Base-by-base conservation (phyloP, 768 basidiomycete species). In the Baorangia bicolor region DNA sequence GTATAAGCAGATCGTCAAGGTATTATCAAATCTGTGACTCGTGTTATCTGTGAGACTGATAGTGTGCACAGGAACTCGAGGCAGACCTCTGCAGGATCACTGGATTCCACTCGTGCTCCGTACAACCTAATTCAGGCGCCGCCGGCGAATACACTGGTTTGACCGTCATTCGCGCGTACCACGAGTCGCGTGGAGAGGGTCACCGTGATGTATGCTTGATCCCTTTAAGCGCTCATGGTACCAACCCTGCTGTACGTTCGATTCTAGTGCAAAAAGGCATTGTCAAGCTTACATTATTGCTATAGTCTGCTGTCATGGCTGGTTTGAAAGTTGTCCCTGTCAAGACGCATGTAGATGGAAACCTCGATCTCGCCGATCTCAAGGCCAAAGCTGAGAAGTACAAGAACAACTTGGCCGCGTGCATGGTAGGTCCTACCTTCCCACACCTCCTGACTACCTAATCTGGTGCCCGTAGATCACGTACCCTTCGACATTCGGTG, bases 81-180 rank as follows among this genome's bases (percentile, higher is more conserved):
- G 73, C 79, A 21, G 92, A 98, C 75, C 79, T 99, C 8, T 92
- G 92, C 79, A 88, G 81, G 65, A 92, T 98, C 56, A 98, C 97
- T 13, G 97, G 97, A n/a, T 97, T 98, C 77, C 83, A 92, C 61
- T 86, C 94, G 20, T 93, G 94, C 57, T 95, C 93, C 1, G 81
- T 99, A n/a, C 97, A 99, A 70, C 97, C 97, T 34, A 99, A 99
- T 73, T 98, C 97, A 14, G 97, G 97, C 41, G 97, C 97, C 18
- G 92, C 94, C 57, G 97, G 97, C 27, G 97, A 99, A 75, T 99
- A 95, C 65, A 84, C 97, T 31, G 97, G 97, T n/a, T 81, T 99
- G 21, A 87, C 84, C 49, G 88, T 98, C 57, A 98, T 99, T 66
- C 84, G 88, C 45, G 95, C 95, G 11, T 99, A 94, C 73, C 94